Percentiles rank a stretch among this genome's conserved stretches.
Conservation (phyloP, 805 yeast species). For the Saturnispora kantuleensis region DNA sequence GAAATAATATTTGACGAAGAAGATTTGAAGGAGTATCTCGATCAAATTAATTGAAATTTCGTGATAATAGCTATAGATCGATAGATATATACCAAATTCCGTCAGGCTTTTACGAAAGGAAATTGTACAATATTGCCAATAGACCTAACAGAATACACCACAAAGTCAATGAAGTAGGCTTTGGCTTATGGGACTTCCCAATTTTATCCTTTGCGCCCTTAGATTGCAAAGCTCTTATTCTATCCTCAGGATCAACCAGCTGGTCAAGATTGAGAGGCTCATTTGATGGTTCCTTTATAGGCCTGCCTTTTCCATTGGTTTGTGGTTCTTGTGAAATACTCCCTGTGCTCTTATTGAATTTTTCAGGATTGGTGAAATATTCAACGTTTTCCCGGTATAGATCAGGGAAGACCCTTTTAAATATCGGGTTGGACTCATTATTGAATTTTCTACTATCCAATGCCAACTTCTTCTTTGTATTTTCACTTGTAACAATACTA, state of each 20-base stretch:
- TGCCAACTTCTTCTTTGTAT: slow-evolving; percentile 48
- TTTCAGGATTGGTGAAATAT: slow-evolving; percentile 20
- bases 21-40: slow-evolving; percentile 40
- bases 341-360: neutral
- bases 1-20: slow-evolving; percentile 77
- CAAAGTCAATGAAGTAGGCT: neutral
- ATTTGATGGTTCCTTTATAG: neutral
- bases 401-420: slow-evolving; percentile 61
- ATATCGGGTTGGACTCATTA: slow-evolving; percentile 43
- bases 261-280: slow-evolving; percentile 22
- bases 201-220: neutral
- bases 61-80: neutral
- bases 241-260: slow-evolving; percentile 58
- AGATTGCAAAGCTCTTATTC: slow-evolving; percentile 37
- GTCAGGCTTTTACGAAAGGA: neutral
- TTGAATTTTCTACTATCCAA: slow-evolving; percentile 52
- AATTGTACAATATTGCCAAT: slow-evolving; percentile 1
- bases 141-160: slow-evolving; percentile 5
- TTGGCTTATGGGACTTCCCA: neutral
- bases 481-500: slow-evolving; percentile 55
- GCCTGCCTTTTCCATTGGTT: slow-evolving; percentile 6
- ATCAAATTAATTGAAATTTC: slow-evolving; percentile 14
- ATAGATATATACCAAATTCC: too few relatives aligned
- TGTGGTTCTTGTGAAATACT: too few relatives aligned
- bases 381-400: slow-evolving; percentile 34